Base-by-base conservation (phyloP, 2,329 filamentous ascomycete species). In the Furcasterigmium furcatum region DNA sequence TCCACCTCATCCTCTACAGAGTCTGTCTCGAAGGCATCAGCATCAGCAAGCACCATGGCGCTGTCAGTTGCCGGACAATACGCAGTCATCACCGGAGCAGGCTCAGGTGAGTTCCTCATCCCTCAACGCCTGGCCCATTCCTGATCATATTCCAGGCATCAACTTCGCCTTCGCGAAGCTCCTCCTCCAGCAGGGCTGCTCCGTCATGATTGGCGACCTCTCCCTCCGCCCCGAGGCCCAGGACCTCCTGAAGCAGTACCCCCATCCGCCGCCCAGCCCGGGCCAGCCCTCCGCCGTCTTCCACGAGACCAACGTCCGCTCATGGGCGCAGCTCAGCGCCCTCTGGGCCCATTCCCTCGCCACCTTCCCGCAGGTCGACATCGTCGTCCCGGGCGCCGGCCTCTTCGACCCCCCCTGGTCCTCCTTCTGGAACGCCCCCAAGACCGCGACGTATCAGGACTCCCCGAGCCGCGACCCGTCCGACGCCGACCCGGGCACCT, bases 171-270 rank as follows among this genome's bases (percentile, higher is more conserved):
- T 70, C 47, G 57, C 60, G 38, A 51, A 55, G 18, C 48, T 63
- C 4, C 58, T 70, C 4, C 58, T 69, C 27, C 46, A 48, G 4
- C 57, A 58, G 16, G 64, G 62, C 44, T 68, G 60, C 50, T 68
- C 65, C 9, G 65, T 69, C 35, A 46, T 69, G 20, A 57, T 70
- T 30, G 67, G 56, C 35, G 66, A 70, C 49, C 52, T 68, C 34
- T 48, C 51, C 27, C 58, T 68, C 18, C 58, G 58, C 8, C 56
- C 62, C 13, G 63, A 66, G 46, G 63, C 66, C n/a, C 54, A 62
- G 36, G 45, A 53, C 12, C 52, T 69, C 10, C 45, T 68, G n/a
- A 45, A 49, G 5, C 45, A 60, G 27, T 63, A 65, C 41, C 58
- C 62, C 3, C 55, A 61, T 47, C 1, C 46, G 38, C 13, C 19